Conservation (phyloP, 768 basidiomycete genomes). For the Lactarius akahatsu region DNA sequence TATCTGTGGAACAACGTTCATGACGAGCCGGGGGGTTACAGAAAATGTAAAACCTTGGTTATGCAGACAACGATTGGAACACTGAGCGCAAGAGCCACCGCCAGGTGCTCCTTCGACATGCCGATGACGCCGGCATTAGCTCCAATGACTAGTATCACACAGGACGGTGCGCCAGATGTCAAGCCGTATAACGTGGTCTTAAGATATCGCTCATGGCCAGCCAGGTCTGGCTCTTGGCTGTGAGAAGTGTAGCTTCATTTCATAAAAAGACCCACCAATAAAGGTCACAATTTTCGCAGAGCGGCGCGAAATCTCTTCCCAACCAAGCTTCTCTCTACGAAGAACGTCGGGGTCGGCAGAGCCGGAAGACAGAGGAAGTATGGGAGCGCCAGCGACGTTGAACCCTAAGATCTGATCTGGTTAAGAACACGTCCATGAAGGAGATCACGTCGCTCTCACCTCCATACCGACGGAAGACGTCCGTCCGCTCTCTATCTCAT, state of each 20-base stretch:
- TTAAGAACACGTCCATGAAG: not conserved
- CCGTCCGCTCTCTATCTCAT: conserved; percentile 93
- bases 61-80: conserved; percentile 93
- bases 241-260: not conserved
- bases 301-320: conserved; percentile 91
- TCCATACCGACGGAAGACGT: conserved; percentile 98
- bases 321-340: conserved; percentile 84
- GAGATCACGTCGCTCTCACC: conserved; percentile 44
- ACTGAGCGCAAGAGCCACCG: conserved; percentile 89
- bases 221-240: conserved; percentile 59
- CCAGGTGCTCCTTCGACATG: conserved; percentile 96
- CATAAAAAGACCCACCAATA: conserved; percentile 53
- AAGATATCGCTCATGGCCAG: conserved; percentile 91
- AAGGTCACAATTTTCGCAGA: conserved; percentile 94
- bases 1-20: conserved; percentile 48
- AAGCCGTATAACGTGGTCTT: conserved; percentile 95
- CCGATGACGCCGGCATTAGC: conserved; percentile 90
- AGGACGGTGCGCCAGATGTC: conserved; percentile 91
- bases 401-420: conserved; percentile 82
- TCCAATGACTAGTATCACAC: conserved; percentile 90
- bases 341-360: conserved; percentile 60
- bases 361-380: conserved; percentile 64
- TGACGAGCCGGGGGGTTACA: not conserved
- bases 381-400: conserved; percentile 68
- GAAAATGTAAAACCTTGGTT: conserved; percentile 66